A percentile compares a stretch with the other conserved stretches of the same genome.
These are phyloP conservation scores for Harringtonia aguacate DNA, from an alignment of 2,329 filamentous ascomycete species.

Conservation along the genomic window DNA sequence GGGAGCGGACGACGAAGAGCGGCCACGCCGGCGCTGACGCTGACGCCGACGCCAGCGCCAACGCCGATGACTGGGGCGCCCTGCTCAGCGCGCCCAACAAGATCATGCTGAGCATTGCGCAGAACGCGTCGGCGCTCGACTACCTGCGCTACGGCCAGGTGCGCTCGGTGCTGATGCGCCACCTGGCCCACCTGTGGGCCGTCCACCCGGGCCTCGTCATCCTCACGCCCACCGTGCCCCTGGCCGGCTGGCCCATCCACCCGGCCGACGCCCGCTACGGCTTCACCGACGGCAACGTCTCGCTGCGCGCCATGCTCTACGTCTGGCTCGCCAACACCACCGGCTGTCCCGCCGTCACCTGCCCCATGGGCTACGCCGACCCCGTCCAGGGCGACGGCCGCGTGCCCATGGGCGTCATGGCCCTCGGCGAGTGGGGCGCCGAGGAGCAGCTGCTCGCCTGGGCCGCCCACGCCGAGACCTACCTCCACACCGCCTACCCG, in stretches of 20 bases:
- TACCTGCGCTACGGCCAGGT: constrained; percentile 64
- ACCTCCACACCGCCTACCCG: constrained; percentile 32
- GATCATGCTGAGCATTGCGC: constrained; percentile 54
- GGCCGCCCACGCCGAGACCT: constrained; percentile 46
- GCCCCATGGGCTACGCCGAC: constrained; percentile 63
- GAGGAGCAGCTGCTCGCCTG: constrained; percentile 54
- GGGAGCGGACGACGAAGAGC: constrained; percentile 25
- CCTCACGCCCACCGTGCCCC: constrained; percentile 66
- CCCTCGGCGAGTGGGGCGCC: constrained; percentile 54
- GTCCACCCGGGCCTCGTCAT: constrained; percentile 66
- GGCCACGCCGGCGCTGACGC: no score
- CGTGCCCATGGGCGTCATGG: constrained; percentile 51
- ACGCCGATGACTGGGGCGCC: constrained; percentile 38
- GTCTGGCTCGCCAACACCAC: constrained; percentile 76
- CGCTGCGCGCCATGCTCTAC: constrained; percentile 73
- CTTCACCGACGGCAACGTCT: constrained; percentile 60
- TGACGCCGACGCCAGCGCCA: no score
- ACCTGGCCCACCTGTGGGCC: constrained; percentile 61
- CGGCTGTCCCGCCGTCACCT: constrained; percentile 64
- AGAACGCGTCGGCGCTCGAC: constrained; percentile 56
- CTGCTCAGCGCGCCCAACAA: constrained; percentile 57
- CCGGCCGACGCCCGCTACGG: constrained; percentile 56
- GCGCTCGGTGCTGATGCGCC: constrained; percentile 66
- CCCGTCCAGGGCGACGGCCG: constrained; percentile 45
- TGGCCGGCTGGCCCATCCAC: constrained; percentile 60